A percentile compares a stretch with the other conserved stretches of the same genome.
phyloP scores from a whole-genome alignment of 2,329 filamentous ascomycete species.

The Pyricularia pennisetigena region DNA sequence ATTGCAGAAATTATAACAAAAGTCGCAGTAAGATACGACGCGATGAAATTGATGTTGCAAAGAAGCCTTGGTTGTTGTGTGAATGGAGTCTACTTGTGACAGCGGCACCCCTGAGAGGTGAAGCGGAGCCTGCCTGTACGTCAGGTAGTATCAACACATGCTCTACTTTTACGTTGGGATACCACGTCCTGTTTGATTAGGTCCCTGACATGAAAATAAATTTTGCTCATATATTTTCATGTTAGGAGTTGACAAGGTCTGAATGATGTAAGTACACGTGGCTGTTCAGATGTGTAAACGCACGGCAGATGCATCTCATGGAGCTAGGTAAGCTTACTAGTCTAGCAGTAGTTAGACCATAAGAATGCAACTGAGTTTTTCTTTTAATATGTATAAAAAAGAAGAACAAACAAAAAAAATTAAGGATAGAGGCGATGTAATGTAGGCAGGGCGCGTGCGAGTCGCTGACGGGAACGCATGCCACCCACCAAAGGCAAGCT shows the following conservation, averaged over 20 bases:
- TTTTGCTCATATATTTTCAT: too few species aligned
- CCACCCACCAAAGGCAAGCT: neutral
- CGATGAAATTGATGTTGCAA: neutral
- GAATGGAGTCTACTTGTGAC: neutral
- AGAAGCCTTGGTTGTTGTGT: neutral
- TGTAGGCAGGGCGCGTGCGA: neutral
- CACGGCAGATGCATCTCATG: neutral
- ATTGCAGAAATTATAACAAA: too few species aligned
- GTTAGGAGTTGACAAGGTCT: too few species aligned
- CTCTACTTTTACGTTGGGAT: neutral
- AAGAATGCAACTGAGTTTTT: neutral
- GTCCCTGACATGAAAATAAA: neutral
- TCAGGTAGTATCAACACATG: neutral
- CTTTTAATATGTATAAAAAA: too few species aligned
- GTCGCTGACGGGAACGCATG: too few species aligned
- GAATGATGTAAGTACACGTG: too few species aligned
- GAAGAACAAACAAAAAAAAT: too few species aligned
- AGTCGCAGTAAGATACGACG: neutral
- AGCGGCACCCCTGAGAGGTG: neutral
- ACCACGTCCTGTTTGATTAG: neutral
- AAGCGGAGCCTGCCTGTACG: neutral
- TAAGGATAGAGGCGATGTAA: neutral
- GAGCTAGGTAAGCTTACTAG: neutral
- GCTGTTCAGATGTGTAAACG: too few species aligned
- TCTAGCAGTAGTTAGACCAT: neutral